phyloP scores from a whole-genome alignment of 225 moss, liverwort and hornwort species.

The Marchantia polymorpha region DNA sequence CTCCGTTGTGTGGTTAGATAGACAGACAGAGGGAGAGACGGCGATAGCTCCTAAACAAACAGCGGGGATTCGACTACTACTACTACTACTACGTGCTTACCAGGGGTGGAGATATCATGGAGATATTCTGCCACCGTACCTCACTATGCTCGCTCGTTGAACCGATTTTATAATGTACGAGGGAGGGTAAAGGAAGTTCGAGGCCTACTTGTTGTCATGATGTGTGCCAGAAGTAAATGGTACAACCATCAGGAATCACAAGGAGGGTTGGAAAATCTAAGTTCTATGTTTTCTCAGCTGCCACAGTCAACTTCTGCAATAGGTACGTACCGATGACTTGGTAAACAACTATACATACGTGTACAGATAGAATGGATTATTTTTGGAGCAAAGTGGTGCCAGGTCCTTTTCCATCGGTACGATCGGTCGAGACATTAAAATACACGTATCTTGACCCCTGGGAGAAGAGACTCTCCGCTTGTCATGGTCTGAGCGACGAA shows the following conservation, averaged over 20 bases:
- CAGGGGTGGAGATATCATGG: background rate
- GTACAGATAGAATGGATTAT: background rate
- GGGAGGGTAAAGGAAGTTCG: background rate
- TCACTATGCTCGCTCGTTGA: background rate
- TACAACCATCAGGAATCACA: background rate
- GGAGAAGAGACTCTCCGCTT: background rate
- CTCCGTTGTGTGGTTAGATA: background rate
- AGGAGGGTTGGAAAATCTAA: background rate
- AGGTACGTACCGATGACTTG: background rate
- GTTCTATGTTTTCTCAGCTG: background rate
- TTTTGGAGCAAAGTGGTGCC: background rate
- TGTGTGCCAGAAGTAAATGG: conserved; percentile 2
- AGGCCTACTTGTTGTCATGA: background rate
- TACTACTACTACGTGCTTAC: background rate
- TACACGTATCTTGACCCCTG: background rate
- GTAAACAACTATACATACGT: background rate
- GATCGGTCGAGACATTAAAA: background rate
- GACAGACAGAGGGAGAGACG: background rate
- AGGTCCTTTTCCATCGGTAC: background rate
- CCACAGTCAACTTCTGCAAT: background rate
- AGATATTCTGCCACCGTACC: background rate
- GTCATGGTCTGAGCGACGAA: conserved; percentile 1
- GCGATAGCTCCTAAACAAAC: background rate
- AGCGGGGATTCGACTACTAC: background rate
- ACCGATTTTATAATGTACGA: background rate